Evolutionary conservation across 495 filamentous ascomycete genomes (phyloP), one percentile per base, ranked within the genome.

Genomic region (Xylona heveae): DNA sequence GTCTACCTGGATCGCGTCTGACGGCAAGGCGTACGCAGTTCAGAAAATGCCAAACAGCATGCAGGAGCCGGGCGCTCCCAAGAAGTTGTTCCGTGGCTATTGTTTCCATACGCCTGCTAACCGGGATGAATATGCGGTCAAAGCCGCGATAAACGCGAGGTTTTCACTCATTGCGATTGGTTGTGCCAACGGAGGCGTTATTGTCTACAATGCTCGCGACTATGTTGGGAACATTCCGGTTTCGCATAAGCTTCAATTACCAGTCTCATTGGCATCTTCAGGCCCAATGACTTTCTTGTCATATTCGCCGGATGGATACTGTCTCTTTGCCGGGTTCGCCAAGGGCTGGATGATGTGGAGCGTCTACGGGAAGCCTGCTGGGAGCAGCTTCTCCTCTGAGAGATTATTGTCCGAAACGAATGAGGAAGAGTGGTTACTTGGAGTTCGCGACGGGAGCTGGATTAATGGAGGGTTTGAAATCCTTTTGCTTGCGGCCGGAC

Each of bases 231-330:
- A 84, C 43, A 84, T 95, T 24, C 75, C 80, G 1, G 58, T 85
- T n/a, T 95, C 85, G 5, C 82, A 94, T 45, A 62, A 64, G 25
- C 63, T 93, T 21, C 61, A 57, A 28, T 53, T 71, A 0, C 68
- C 78, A 5, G 68, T 68, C 1, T 77, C 79, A 5, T 44, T 51
- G 4, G 41, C 55, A 15, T 62, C 69, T 2, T 69, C 77, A 5
- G 90, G 90, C 2, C 42, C 46, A 13, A 49, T 93, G 27, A 79
- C 64, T 3, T 78, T 73, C 16, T 56, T 99, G 38, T 69, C 48
- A 39, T 99, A 92, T 58, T 93, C 90, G 6, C 80, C 88, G 0
- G 90, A 99, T 46, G 90, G 90, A 23, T 94, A 95, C 47, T 92
- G 84, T 45, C 63, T 95, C 3, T 92, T 99, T 51, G 82, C 76